Evolutionary conservation across 73 alveolate species (phyloP).

Genomic region (Paramecium primaurelia): DNA sequence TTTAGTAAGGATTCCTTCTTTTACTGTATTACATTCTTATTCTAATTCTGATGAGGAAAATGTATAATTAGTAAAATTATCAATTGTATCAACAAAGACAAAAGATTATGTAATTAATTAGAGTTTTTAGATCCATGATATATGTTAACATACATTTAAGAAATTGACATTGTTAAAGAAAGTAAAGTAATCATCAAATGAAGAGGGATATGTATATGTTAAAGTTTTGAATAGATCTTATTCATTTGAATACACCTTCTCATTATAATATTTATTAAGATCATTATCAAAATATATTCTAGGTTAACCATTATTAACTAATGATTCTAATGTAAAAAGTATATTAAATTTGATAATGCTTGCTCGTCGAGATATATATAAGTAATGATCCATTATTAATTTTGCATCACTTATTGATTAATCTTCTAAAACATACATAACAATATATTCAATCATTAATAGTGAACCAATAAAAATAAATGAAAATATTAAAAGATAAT

Average conservation of each 20-base stretch:
- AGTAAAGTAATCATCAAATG: background rate
- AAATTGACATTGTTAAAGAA: background rate
- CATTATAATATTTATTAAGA: background rate
- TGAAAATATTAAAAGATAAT: background rate
- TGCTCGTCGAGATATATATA: background rate
- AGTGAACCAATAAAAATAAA: background rate
- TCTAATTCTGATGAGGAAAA: background rate
- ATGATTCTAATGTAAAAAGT: background rate
- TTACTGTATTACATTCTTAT: background rate
- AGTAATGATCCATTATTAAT: background rate
- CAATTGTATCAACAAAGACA: background rate
- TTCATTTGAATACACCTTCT: background rate
- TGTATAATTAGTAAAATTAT: background rate
- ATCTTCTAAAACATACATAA: conserved; percentile 13
- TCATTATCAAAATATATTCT: background rate
- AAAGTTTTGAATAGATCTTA: background rate
- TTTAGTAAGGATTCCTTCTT: background rate
- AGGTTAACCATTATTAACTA: background rate
- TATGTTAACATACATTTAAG: background rate
- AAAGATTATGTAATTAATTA: background rate
- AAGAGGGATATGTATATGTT: background rate
- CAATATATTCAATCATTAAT: conserved; percentile 2
- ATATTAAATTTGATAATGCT: background rate
- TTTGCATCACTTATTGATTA: background rate
- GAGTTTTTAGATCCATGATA: background rate